Conservation (phyloP, 331 rosid genomes). For the Saraca asoca region DNA sequence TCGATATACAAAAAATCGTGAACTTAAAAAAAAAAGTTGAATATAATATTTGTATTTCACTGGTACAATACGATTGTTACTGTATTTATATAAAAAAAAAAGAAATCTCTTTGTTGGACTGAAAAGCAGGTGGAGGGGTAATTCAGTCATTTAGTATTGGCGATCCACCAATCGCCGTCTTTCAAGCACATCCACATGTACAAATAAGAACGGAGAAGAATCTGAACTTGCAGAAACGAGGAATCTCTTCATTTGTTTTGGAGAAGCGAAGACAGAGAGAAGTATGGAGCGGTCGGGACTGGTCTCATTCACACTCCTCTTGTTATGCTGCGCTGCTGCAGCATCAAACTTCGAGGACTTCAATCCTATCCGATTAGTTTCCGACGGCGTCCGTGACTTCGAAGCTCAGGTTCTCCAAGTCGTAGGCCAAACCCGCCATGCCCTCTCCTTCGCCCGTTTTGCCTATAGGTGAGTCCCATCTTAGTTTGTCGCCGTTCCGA, state of each 20-base stretch:
- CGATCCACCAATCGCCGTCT: not conserved
- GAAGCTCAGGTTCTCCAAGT: slow-evolving; percentile 57
- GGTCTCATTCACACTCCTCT: slow-evolving; percentile 32
- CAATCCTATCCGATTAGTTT: slow-evolving; percentile 63
- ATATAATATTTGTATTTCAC: no score
- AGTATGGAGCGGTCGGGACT: slow-evolving; percentile 52
- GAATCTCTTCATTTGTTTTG: not conserved
- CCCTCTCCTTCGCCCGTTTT: slow-evolving; percentile 77
- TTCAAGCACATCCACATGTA: not conserved
- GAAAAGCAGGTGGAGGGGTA: slow-evolving; percentile 7
- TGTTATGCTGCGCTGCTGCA: slow-evolving; percentile 40
- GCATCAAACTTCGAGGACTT: slow-evolving; percentile 67
- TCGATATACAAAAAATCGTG: no score
- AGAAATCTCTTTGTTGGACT: no score
- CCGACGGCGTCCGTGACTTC: slow-evolving; percentile 53
- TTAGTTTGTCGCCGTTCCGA: not conserved
- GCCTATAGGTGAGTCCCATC: slow-evolving; percentile 43
- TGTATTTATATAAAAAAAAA: no score
- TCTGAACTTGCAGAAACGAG: no score
- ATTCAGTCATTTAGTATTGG: slow-evolving; percentile 1
- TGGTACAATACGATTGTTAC: no score
- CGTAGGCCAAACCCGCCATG: slow-evolving; percentile 57
- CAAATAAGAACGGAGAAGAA: not conserved
- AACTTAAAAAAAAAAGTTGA: no score
- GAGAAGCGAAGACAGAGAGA: not conserved